Percentiles rank a stretch among this genome's conserved stretches.
Evolutionary conservation across 441 rosid species (phyloP).

Genomic region (Populus hybrid): DNA sequence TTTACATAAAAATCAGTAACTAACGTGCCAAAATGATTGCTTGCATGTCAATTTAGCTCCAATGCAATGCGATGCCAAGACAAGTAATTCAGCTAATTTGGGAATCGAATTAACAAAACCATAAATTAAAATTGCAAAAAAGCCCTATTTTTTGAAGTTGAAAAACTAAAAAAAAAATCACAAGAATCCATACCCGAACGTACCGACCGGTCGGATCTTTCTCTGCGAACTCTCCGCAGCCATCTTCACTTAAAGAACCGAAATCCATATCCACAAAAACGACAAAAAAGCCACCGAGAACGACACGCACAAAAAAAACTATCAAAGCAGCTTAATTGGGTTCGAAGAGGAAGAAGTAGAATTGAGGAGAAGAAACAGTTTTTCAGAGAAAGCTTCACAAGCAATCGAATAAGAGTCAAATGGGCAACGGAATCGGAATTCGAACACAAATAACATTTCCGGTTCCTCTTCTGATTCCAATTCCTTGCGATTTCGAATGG

Average conservation of each 20-base stretch:
- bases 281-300: not conserved
- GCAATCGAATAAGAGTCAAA: slow-evolving; percentile 68
- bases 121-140: not conserved
- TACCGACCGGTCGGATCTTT: slow-evolving; percentile 71
- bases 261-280: slow-evolving; percentile 26
- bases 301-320: slow-evolving; percentile 1
- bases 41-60: not conserved
- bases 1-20: not conserved
- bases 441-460: slow-evolving; percentile 19
- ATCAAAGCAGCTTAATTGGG: slow-evolving; percentile 26
- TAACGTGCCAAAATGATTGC: not conserved
- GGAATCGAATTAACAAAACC: not conserved
- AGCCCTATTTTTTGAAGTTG: not conserved
- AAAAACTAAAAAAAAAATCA: not conserved
- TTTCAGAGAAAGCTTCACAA: slow-evolving; percentile 67
- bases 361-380: slow-evolving; percentile 1
- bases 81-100: not conserved
- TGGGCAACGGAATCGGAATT: slow-evolving; percentile 53
- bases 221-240: slow-evolving; percentile 42
- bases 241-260: slow-evolving; percentile 25
- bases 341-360: slow-evolving; percentile 17
- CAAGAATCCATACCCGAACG: slow-evolving; percentile 43
- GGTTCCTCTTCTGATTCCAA: slow-evolving; percentile 5
- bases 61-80: not conserved
- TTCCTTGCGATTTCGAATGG: slow-evolving; percentile 12